These are phyloP conservation scores for Ceratobasidium sp. DNA, from an alignment of 1,284 basidiomycete species.

Conservation along the genomic window DNA sequence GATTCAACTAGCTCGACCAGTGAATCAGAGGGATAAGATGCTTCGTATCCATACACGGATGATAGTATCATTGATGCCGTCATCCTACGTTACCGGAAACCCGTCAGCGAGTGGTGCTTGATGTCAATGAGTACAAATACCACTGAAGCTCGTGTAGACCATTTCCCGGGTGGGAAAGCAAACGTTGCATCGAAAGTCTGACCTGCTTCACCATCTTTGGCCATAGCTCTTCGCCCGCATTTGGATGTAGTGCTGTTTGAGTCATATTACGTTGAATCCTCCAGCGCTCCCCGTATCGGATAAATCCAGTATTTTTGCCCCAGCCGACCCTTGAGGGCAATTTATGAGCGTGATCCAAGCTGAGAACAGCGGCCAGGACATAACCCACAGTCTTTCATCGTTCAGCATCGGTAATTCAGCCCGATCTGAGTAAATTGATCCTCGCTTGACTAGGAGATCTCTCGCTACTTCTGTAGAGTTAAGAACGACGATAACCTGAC, in stretches of 20 bases:
- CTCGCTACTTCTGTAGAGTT: no score
- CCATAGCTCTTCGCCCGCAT: conserved; percentile 19
- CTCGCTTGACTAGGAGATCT: no score
- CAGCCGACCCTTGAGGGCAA: no score
- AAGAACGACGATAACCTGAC: no score
- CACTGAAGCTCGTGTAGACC: background rate
- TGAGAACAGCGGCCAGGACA: no score
- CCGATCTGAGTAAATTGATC: no score
- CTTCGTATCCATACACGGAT: conserved; percentile 5
- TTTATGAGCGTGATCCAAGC: no score
- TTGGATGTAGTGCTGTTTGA: background rate
- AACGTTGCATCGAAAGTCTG: conserved; percentile 6
- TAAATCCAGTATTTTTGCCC: background rate
- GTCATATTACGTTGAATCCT: conserved; percentile 8
- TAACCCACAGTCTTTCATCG: no score
- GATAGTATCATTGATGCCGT: background rate
- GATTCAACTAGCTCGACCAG: background rate
- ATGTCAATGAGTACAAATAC: background rate
- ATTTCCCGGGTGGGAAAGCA: conserved; percentile 4
- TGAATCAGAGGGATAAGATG: background rate
- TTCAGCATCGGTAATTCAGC: no score
- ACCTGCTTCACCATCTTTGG: conserved; percentile 14
- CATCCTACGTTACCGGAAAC: background rate
- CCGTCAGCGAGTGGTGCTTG: no score
- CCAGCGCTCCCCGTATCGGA: conserved; percentile 19